Conservation (phyloP, 2,329 filamentous ascomycete genomes). For the Claviceps sorghi region DNA sequence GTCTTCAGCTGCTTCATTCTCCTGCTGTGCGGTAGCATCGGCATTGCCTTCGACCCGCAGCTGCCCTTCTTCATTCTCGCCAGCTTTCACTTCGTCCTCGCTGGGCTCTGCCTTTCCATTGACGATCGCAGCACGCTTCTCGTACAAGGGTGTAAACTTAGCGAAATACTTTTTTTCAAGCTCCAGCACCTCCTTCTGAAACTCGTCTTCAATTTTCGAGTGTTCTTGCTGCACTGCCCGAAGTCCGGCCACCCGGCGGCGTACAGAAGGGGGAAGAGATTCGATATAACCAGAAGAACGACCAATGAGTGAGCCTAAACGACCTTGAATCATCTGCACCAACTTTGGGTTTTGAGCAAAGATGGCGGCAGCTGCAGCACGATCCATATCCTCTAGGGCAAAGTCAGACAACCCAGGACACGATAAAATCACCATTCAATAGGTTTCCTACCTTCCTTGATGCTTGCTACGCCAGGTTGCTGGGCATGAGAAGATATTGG, state of each 20-base stretch:
- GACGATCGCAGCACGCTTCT: conserved; percentile 86
- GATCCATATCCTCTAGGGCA: conserved; percentile 71
- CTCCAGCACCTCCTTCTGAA: conserved; percentile 95
- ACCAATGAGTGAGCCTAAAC: conserved; percentile 83
- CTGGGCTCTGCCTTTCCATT: conserved; percentile 78
- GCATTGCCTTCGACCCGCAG: conserved; percentile 49
- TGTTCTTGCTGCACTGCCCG: conserved; percentile 99
- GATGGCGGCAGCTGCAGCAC: conserved; percentile 72
- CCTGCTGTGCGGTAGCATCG: conserved; percentile 39
- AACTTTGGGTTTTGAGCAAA: conserved; percentile 93
- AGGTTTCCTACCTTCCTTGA: conserved; percentile 74
- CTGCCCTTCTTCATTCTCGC: conserved; percentile 65
- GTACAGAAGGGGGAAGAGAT: conserved; percentile 76
- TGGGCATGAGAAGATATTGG: conserved; percentile 96
- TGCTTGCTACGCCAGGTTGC: conserved; percentile 84
- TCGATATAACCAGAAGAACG: conserved; percentile 96
- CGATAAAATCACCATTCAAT: too few species aligned
- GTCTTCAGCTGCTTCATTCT: conserved; percentile 39
- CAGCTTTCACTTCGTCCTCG: conserved; percentile 72
- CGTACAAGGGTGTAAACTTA: conserved; percentile 94
- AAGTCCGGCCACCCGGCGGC: conserved; percentile 82
- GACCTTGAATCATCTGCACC: conserved; percentile 94
- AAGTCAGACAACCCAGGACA: background rate
- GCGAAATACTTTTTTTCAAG: conserved; percentile 99
- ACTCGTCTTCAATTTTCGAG: conserved; percentile 93